A percentile compares a stretch with the other conserved stretches of the same genome.
Conservation (phyloP, 2,329 filamentous ascomycete species). For the Clarireedia monteithiana region DNA sequence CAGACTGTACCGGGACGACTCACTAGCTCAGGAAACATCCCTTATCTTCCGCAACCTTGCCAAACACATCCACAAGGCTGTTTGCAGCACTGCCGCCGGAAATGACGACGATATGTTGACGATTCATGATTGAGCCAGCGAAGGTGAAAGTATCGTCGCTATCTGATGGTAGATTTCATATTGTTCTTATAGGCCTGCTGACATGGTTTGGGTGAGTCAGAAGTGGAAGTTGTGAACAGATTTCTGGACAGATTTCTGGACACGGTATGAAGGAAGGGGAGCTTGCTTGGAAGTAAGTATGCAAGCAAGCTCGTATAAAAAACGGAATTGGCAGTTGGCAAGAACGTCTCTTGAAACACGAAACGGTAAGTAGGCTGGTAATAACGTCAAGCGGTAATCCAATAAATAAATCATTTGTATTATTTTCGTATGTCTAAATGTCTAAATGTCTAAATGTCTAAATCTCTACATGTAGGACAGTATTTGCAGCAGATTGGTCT, state of each 20-base stretch:
- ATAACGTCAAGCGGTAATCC: too few species aligned
- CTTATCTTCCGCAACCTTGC: constrained; percentile 36
- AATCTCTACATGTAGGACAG: too few species aligned
- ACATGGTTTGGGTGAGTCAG: background rate
- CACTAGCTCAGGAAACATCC: constrained; percentile 29
- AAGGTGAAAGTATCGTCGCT: too few species aligned
- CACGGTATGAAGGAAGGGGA: background rate
- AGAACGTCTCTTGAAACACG: background rate
- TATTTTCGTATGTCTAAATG: too few species aligned
- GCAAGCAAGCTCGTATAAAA: background rate
- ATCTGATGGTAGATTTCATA: too few species aligned
- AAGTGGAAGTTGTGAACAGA: background rate
- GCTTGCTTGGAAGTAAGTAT: background rate
- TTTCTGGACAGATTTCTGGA: background rate
- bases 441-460: too few species aligned
- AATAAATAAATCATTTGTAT: too few species aligned
- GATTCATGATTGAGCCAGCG: constrained; percentile 11
- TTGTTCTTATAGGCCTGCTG: background rate
- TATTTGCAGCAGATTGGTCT: too few species aligned
- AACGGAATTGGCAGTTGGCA: background rate
- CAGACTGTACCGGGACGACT: constrained; percentile 9
- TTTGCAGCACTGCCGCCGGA: constrained; percentile 94
- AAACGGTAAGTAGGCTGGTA: background rate
- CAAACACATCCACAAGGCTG: constrained; percentile 86
- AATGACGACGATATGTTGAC: constrained; percentile 61